A percentile compares a stretch with the other conserved stretches of the same genome.
Evolutionary conservation across 352 stramenopile genomes (phyloP).

Genomic region (Aphanomyces astaci): DNA sequence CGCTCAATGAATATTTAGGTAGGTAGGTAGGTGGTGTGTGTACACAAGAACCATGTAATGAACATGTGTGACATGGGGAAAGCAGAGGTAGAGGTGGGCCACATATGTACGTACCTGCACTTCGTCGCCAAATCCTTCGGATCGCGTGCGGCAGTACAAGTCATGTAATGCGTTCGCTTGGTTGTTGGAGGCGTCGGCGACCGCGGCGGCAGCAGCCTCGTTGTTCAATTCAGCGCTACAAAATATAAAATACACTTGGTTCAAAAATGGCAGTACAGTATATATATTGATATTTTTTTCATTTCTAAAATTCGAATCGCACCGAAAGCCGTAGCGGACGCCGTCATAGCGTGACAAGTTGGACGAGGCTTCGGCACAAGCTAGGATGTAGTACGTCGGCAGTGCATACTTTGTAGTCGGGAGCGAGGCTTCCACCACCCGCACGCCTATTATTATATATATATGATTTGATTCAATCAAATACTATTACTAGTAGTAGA

Average conservation of each 20-base stretch:
- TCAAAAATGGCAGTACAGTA: no score
- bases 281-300: no score
- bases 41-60: no score
- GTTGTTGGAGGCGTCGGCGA: conserved; percentile 27
- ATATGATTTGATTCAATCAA: no score
- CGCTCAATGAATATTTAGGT: no score
- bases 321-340: conserved; percentile 79
- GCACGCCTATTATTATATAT: conserved; percentile 41
- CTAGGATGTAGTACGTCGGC: conserved; percentile 97
- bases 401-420: conserved; percentile 83
- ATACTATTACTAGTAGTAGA: no score
- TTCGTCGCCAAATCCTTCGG: conserved; percentile 87
- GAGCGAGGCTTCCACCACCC: conserved; percentile 68
- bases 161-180: conserved; percentile 77
- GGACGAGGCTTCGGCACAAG: conserved; percentile 95
- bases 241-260: no score
- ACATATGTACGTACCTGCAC: conserved; percentile 79
- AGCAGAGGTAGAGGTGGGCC: no score
- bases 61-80: no score
- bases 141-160: conserved; percentile 80
- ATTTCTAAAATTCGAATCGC: no score
- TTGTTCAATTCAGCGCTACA: neutral
- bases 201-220: neutral
- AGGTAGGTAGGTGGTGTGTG: no score
- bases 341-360: conserved; percentile 98